Base-by-base conservation (phyloP, 75 land plant genomes). In the Picea glauca region DNA sequence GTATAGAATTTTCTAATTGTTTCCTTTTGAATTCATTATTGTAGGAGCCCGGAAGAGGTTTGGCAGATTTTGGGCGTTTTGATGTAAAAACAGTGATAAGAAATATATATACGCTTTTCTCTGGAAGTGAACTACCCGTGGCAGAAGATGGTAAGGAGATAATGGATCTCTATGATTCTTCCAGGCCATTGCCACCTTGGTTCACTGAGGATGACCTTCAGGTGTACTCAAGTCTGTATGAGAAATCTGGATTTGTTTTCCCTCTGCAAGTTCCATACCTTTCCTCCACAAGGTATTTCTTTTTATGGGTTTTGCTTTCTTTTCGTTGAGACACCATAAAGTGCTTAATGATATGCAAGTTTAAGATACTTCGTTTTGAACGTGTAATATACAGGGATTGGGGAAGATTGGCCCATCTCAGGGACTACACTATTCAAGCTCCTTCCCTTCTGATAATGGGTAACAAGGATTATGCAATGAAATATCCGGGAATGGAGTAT, bases 81-180 rank as follows among this genome's bases (percentile, higher is more conserved):
- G 92, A 90, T 84, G 87, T 68, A 1, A 83, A 78, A 78, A 92
- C 92, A 13, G 90, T 92, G n/a, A 60, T 92, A 33, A 73, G 78
- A 38, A 92, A 80, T 20, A 84, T 92, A 20, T 92, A 92, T 79
- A 90, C 79, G n/a, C 81, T 90, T 46, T 92, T 92, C 79, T 84
- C 87, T 46, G 57, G 81, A 58, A 87, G 85, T 78, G 90, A 85
- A 57, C 58, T 88, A 54, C 92, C 86, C 0, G 61, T 83, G 21
- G 94, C 94, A 33, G 58, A 65, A 4, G 83, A 92, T 60, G 77
- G 82, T 68, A 83, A 86, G 81, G 88, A 90, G 77, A 86, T 88
- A 59, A 86, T 92, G 90, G 92, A 92, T 66, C 21, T 92, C 43
- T 89, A 85, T 1, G 84, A 87, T 18, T 62, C 77, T 31, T 81